These are phyloP conservation scores for Cercospora zeina DNA, from an alignment of 2,329 filamentous ascomycete genomes.

Conservation along the genomic window DNA sequence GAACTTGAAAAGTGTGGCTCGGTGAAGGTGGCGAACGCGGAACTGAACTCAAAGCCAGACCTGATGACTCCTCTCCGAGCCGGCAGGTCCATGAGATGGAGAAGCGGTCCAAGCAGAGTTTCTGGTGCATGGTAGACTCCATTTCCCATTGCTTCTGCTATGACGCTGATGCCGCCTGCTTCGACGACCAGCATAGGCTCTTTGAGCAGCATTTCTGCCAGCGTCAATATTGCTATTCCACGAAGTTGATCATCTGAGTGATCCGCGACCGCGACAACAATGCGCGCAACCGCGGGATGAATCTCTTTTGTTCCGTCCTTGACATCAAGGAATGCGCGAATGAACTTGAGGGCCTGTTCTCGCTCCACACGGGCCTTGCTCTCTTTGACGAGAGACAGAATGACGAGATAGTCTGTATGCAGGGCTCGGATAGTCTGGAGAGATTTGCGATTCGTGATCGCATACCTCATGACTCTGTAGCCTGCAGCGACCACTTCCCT, in stretches of 20 bases:
- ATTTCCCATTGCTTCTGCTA: constrained; percentile 91
- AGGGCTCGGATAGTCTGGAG: constrained; percentile 82
- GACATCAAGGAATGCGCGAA: constrained; percentile 90
- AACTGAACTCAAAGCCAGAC: constrained; percentile 84
- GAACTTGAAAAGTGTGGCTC: constrained; percentile 64
- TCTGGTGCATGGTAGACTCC: constrained; percentile 91
- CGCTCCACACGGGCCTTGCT: constrained; percentile 95
- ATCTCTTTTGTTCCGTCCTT: constrained; percentile 89
- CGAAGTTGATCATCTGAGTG: constrained; percentile 80
- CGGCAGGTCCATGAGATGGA: constrained; percentile 86
- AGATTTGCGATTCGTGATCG: constrained; percentile 87
- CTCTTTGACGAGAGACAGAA: constrained; percentile 90
- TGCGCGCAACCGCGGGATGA: constrained; percentile 81
- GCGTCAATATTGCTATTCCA: constrained; percentile 87
- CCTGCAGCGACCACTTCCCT: constrained; percentile 93
- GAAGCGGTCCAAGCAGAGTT: constrained; percentile 80
- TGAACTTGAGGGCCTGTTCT: constrained; percentile 95
- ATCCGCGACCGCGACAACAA: constrained; percentile 86
- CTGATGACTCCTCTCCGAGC: constrained; percentile 77
- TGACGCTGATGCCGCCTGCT: constrained; percentile 77
- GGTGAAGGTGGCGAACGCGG: constrained; percentile 84
- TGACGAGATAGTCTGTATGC: constrained; percentile 90
- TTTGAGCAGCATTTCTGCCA: constrained; percentile 86
- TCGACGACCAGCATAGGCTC: constrained; percentile 79
- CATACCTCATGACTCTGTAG: constrained; percentile 89